These are phyloP conservation scores for Teratosphaeriaceae sp. DNA, from an alignment of 2,329 filamentous ascomycete species.

Conservation along the genomic window DNA sequence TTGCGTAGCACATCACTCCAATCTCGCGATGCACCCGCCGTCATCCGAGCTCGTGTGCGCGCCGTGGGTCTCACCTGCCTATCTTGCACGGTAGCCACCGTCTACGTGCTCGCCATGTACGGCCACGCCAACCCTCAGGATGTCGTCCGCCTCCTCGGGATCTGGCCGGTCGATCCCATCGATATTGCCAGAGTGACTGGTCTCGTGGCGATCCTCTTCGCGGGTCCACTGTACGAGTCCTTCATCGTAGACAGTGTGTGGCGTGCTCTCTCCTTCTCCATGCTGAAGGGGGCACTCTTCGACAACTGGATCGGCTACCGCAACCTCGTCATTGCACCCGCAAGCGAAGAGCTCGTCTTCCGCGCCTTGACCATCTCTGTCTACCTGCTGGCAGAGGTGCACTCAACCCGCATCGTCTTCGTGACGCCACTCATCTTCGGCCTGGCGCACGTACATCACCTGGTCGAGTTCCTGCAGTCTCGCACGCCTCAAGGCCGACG, in stretches of 20 bases:
- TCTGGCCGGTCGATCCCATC: conserved; percentile 65
- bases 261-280: conserved; percentile 46
- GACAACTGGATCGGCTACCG: conserved; percentile 76
- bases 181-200: conserved; percentile 59
- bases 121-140: conserved; percentile 46
- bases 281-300: conserved; percentile 53
- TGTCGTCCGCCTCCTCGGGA: conserved; percentile 65
- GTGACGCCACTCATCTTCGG: conserved; percentile 84
- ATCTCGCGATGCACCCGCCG: conserved; percentile 79
- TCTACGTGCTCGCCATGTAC: conserved; percentile 55
- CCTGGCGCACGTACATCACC: conserved; percentile 88
- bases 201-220: conserved; percentile 72
- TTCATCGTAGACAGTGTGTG: conserved; percentile 66
- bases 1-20: conserved; percentile 74
- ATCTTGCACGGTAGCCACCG: conserved; percentile 59
- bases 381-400: conserved; percentile 62
- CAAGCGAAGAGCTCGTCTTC: conserved; percentile 93
- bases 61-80: conserved; percentile 72
- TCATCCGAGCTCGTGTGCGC: conserved; percentile 79
- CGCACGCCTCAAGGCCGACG: conserved; percentile 50
- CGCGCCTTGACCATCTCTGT: conserved; percentile 79
- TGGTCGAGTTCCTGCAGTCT: conserved; percentile 85
- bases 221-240: conserved; percentile 75
- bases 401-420: conserved; percentile 58
- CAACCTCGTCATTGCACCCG: conserved; percentile 75